Evolutionary conservation across 257 asterid species (phyloP).

Genomic region (Jacaranda mimosifolia): DNA sequence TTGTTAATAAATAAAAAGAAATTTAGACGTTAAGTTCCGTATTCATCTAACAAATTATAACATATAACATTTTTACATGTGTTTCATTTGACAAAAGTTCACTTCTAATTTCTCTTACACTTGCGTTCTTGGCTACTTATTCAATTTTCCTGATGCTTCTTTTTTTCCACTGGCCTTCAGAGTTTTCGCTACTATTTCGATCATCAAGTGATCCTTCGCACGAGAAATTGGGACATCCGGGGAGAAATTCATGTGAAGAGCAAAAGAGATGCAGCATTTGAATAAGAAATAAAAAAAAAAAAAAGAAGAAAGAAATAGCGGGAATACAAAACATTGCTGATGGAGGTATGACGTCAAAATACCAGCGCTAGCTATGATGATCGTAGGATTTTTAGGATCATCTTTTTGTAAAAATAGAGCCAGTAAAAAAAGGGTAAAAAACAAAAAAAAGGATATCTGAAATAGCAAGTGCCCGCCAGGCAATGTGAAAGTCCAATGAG

Average conservation of each 20-base stretch:
- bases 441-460: not conserved
- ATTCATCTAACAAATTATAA: not conserved
- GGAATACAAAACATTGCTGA: not conserved
- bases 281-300: not conserved
- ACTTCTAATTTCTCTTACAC: not conserved
- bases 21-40: too few relatives aligned
- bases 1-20: too few relatives aligned
- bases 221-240: slow-evolving; percentile 11
- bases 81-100: too few relatives aligned
- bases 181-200: slow-evolving; percentile 42
- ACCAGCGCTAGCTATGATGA: slow-evolving; percentile 30
- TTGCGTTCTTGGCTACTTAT: not conserved
- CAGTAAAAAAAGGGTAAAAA: too few relatives aligned
- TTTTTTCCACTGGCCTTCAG: slow-evolving; percentile 23
- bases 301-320: not conserved
- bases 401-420: not conserved
- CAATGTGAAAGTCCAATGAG: slow-evolving; percentile 7
- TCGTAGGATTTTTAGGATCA: slow-evolving; percentile 21
- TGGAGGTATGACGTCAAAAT: not conserved
- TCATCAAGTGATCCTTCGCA: slow-evolving; percentile 40
- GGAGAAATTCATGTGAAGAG: slow-evolving; percentile 43
- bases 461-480: slow-evolving; percentile 17
- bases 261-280: slow-evolving; percentile 59
- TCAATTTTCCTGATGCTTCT: not conserved
- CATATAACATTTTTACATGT: not conserved